Base-by-base conservation (phyloP, 352 stramenopile genomes). In the Phytophthora syringae region DNA sequence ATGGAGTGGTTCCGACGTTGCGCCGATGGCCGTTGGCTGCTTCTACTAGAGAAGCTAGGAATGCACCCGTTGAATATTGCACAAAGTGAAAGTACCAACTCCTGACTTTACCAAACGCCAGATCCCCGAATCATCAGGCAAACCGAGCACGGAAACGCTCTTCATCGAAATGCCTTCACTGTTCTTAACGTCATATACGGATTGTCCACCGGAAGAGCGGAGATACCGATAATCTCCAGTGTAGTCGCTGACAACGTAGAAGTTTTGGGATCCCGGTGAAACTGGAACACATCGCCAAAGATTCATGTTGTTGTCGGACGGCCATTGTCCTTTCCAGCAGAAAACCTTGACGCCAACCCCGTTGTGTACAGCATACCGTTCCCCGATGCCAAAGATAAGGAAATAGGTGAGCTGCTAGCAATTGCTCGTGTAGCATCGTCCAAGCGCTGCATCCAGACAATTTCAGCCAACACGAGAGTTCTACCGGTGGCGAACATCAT, bases 261-360 rank as follows among this genome's bases (percentile, higher is more conserved):
- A 58, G 11, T 57, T 22, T 13, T 25, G 43, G n/a, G 25, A 52
- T 7, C 45, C 43, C 13, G 36, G 45, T 44, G 15, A 20, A 16
- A 30, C 47, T 39, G 52, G 36, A 54, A 69, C n/a, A 37, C 63
- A 30, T 21, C 44, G 18, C 52, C 60, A 69, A 18, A 69, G 3
- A 9, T 69, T 52, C 24, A 64, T 64, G 3, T 53, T 52, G 0
- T 36, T 25, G 30, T 67, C 59, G 13, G 22, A 5, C 27, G 11
- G 22, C 58, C 58, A 66, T 10, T 66, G 7, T 1, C 11, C 16
- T 25, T 48, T 53, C 58, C 48, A 66, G 18, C 58, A 65, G 24
- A 53, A 60, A 4, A 52, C 48, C 20, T 27, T n/a, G n/a, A n/a
- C n/a, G n/a, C n/a, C n/a, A n/a, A n/a, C n/a, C 58, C 58, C 11